Evolutionary conservation across 768 basidiomycete genomes (phyloP).

Genomic region (Lactarius pseudohatsudake): DNA sequence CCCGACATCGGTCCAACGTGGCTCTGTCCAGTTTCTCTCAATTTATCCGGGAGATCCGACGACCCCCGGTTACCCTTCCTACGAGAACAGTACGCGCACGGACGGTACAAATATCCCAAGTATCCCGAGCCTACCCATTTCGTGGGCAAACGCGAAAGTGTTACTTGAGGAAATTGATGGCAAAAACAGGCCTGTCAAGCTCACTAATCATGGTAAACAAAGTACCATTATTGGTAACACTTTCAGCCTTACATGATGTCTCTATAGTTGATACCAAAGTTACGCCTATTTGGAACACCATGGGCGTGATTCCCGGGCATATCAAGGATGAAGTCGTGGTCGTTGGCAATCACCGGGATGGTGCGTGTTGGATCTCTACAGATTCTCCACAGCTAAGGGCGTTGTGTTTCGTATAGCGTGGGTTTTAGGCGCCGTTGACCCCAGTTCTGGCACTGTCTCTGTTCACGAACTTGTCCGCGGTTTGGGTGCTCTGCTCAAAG

Average conservation of each 20-base stretch:
- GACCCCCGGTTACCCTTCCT: constrained; percentile 87
- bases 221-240: not conserved
- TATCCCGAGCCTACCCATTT: constrained; percentile 89
- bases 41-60: constrained; percentile 70
- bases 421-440: constrained; percentile 83
- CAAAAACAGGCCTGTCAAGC: constrained; percentile 45
- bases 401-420: constrained; percentile 42
- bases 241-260: not conserved
- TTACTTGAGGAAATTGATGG: constrained; percentile 52
- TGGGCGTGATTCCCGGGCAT: constrained; percentile 80
- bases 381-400: not conserved
- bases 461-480: constrained; percentile 77
- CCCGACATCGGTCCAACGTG: constrained; percentile 80
- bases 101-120: constrained; percentile 61
- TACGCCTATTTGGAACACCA: constrained; percentile 89
- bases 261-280: constrained; percentile 67
- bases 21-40: constrained; percentile 72
- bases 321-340: constrained; percentile 84
- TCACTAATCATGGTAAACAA: constrained; percentile 56
- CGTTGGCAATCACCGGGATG: constrained; percentile 88
- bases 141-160: constrained; percentile 75
- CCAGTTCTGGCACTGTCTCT: constrained; percentile 76
- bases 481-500: constrained; percentile 61
- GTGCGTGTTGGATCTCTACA: constrained; percentile 41
- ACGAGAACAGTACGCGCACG: constrained; percentile 70